Base-by-base conservation (phyloP, 306 rosid genomes). In the Begonia peltatifolia region DNA sequence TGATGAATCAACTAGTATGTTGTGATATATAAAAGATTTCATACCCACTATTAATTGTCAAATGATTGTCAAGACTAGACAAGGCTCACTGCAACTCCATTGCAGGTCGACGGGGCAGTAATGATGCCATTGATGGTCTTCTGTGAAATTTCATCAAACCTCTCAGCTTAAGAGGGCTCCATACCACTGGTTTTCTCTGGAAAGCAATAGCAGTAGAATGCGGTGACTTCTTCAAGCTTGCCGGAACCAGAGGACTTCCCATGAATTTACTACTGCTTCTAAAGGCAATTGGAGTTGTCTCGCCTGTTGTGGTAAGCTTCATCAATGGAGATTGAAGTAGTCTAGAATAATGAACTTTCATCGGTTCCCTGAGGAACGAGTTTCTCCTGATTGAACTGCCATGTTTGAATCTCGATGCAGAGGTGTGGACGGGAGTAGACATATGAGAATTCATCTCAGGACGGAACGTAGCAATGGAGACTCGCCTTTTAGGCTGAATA, bases 161-260 rank as follows among this genome's bases (percentile, higher is more conserved):
- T 67, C 83, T 83, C 65, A 73, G 60, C 78, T 69, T 78, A 14
- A 90, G 78, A 12, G 99, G 92, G 66, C 99, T 90, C 99, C 99
- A 92, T 18, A 86, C 64, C 11, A 92, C 18, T 50, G 87, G 71
- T 61, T 73, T 86, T 46, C 88, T 52, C 48, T 59, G 86, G 16
- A 86, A 62, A 5, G 96, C 81, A 57, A 86, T 42, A 16, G 60
- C 68, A 20, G 79, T 42, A 11, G 80, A 61, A 65, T 71, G 68
- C 60, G 81, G 83, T 11, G 59, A 63, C 47, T 67, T 20, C 54
- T 56, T 15, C 11, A 79, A 56, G 74, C 76, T 52, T 23, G 57
- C 14, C 41, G 94, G 83, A 22, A 5, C 38, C 38, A 48, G 57
- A 35, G 81, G 96, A 64, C 96, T 92, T 15, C 88, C 78, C 88